Base-by-base conservation (phyloP, 768 basidiomycete genomes). In the Suillus alpinus region DNA sequence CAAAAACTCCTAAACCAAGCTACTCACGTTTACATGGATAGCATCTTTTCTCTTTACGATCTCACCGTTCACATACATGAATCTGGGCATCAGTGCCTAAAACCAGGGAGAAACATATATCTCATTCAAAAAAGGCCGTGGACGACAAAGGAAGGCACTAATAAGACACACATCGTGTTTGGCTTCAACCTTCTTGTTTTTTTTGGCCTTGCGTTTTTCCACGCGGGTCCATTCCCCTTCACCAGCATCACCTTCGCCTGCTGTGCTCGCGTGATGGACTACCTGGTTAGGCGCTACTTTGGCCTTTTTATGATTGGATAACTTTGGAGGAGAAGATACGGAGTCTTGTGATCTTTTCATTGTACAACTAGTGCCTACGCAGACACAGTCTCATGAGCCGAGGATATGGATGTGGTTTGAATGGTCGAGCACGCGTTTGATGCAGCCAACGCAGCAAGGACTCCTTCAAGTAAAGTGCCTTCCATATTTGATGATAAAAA, bases 1-100 rank as follows among this genome's bases (percentile, higher is more conserved):
- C 8, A 0, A 36, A 49, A 49, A 26, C 32, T 32, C 29, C 39
- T 37, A 14, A 20, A 23, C 9, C 3, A 16, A 31, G 9, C 0
- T 9, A 81, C 88, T 61, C 66, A 95, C 95, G 58, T 88, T 88
- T 61, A 95, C 86, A n/a, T 86, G 84, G 58, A 95, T 82, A 41
- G 92, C 87, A 65, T 88, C 82, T 39, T 83, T 86, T 58, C 91
- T 77, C 70, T 83, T 89, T 50, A 81, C 66, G 60, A 95, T 95
- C 63, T 94, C 92, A 14, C 78, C 76, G 65, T 86, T 90, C 39
- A 85, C 83, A 65, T 94, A 96, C 81, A 93, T 85, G 73, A 96
- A 95, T 59, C 83, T 76, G 0, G 93, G 91, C 41, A 82, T 40
- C 57, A 44, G 32, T 9, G 63, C 66, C 66, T 68, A 62, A 47